Evolutionary conservation across 2,329 filamentous ascomycete genomes (phyloP), one percentile per base, ranked within the genome.

Genomic region (Arthrobotrys megalospora): DNA sequence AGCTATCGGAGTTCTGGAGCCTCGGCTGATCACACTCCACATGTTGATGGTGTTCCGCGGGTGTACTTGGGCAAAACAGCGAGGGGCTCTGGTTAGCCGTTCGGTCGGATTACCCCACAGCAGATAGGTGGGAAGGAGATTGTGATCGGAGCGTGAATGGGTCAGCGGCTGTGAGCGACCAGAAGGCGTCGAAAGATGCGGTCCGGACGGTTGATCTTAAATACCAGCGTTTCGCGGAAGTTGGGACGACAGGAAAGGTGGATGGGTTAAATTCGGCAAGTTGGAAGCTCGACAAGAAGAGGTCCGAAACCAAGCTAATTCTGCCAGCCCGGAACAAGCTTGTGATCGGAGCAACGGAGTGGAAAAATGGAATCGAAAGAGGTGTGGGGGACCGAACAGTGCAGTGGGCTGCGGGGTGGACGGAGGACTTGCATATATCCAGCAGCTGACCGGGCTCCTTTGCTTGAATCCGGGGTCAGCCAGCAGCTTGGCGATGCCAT

Each of bases 11-110:
- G 67, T 60, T 58, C 78, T 73, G 48, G 64, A 67, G 78, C 78
- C 72, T 80, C 78, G 78, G 72, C 72, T 80, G 69, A 80, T 77
- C 78, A 78, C 62, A 65, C 75, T 80, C 72, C 73, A 80, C 78
- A 80, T 80, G 78, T 65, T 78, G 75, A 43, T 52, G 67, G 60
- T 68, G 67, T 43, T 64, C 67, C 72, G 72, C 58, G 72, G 72
- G 55, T 65, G 64, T 45, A 53, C 47, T 58, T 55, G 41, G 48
- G 50, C 43, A 50, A n/a, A 65, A 53, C 38, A 76, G 38, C 32
- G 58, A 76, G 55, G 73, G 43, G 66, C 73, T 77, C 36, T 16
- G 34, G 34, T 63, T 63, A 76, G 55, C 71, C 72, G 72, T 63
- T 69, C 64, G 64, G 12, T 52, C 72, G 62, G 62, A 73, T 50